phyloP scores from a whole-genome alignment of 2,329 filamentous ascomycete genomes.

The Epichloe gansuensis region DNA sequence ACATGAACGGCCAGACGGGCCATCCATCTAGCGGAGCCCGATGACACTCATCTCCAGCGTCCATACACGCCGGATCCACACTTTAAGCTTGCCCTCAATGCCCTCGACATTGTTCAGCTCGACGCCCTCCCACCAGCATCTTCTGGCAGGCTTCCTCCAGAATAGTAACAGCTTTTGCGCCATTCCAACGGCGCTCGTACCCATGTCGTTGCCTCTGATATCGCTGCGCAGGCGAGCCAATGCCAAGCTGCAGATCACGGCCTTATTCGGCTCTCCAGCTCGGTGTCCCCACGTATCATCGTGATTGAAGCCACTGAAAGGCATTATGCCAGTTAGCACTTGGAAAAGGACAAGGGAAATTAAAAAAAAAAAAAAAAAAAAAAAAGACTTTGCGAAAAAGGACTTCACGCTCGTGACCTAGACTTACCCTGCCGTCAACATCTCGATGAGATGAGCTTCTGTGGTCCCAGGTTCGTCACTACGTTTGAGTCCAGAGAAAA shows the following conservation, averaged over 20 bases:
- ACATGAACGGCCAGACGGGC: too few species aligned
- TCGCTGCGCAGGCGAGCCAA: conserved; percentile 87
- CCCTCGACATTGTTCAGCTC: conserved; percentile 83
- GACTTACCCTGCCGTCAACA: conserved; percentile 91
- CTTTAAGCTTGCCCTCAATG: conserved; percentile 82
- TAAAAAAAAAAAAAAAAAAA: not conserved
- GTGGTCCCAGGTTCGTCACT: conserved; percentile 94
- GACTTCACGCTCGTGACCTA: not conserved
- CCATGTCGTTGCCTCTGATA: conserved; percentile 64
- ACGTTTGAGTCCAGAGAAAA: conserved; percentile 88
- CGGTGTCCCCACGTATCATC: conserved; percentile 93
- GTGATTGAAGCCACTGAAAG: conserved; percentile 77
- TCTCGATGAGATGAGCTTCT: conserved; percentile 96
- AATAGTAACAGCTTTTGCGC: conserved; percentile 95
- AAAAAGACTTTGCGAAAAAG: not conserved
- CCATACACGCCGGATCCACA: conserved; percentile 98
- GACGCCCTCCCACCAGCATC: conserved; percentile 99
- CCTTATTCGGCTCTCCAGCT: conserved; percentile 95
- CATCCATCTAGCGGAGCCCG: conserved; percentile 49
- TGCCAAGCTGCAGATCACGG: conserved; percentile 92
- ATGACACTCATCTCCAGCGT: conserved; percentile 97
- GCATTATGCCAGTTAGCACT: not conserved
- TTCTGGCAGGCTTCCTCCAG: conserved; percentile 90
- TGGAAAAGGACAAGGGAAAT: not conserved
- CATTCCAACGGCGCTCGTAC: conserved; percentile 83